Evolutionary conservation across 108 stramenopile genomes (phyloP).

Genomic region (Mediolabrus comicus): DNA sequence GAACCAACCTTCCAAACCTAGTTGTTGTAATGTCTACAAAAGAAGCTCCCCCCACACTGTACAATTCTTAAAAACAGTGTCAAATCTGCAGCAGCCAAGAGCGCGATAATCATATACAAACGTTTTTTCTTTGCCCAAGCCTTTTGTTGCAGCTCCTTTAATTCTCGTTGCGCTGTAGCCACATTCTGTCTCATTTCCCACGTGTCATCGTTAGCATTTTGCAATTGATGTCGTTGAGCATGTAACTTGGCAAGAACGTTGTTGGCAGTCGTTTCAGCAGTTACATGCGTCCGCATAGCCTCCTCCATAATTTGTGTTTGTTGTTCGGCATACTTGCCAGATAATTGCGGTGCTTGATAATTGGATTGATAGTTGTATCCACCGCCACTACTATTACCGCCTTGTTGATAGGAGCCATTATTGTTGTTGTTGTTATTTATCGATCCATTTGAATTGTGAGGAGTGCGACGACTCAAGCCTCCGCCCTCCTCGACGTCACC

Average conservation of each 20-base stretch:
- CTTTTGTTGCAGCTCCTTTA: slow-evolving; percentile 68
- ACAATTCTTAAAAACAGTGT: slow-evolving; percentile 71
- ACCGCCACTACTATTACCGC: background rate
- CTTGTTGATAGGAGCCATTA: slow-evolving; percentile 31
- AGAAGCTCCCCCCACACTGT: slow-evolving; percentile 85
- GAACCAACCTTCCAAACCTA: background rate
- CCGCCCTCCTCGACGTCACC: slow-evolving; percentile 39
- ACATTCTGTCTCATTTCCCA: slow-evolving; percentile 79
- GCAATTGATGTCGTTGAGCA: slow-evolving; percentile 75
- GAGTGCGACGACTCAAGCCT: slow-evolving; percentile 31
- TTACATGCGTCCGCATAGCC: slow-evolving; percentile 77
- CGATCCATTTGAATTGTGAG: background rate
- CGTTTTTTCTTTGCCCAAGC: slow-evolving; percentile 67
- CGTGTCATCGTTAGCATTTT: slow-evolving; percentile 82
- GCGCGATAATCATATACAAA: slow-evolving; percentile 67
- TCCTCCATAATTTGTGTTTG: slow-evolving; percentile 75
- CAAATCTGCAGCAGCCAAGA: slow-evolving; percentile 64
- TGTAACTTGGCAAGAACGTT: slow-evolving; percentile 77
- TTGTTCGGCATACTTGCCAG: slow-evolving; percentile 63
- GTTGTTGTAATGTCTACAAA: slow-evolving; percentile 51
- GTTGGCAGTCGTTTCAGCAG: slow-evolving; percentile 76
- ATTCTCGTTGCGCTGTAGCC: slow-evolving; percentile 71
- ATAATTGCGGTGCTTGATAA: slow-evolving; percentile 52
- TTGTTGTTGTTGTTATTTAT: slow-evolving; percentile 27
- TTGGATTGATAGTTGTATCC: slow-evolving; percentile 4